phyloP scores from a whole-genome alignment of 2,329 filamentous ascomycete genomes.

The Daldinia sp. region DNA sequence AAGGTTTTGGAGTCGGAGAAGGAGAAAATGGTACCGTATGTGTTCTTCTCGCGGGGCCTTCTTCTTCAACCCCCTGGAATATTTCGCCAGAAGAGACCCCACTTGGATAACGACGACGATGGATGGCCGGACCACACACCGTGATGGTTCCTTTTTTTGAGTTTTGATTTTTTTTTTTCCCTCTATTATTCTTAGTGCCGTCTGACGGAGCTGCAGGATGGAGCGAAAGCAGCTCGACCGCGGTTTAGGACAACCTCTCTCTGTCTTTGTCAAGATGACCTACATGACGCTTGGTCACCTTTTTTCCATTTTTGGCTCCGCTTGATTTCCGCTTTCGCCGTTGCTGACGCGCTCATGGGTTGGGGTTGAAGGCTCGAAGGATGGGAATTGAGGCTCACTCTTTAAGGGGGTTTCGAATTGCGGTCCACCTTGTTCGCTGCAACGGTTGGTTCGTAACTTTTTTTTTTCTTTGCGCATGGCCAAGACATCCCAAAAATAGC shows the following conservation, averaged over 20 bases:
- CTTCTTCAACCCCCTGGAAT: slow-evolving; percentile 1
- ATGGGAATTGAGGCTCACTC: slow-evolving; percentile 2
- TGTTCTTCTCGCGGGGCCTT: background rate
- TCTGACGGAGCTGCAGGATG: background rate
- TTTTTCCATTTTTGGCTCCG: slow-evolving; percentile 4
- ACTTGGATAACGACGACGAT: background rate
- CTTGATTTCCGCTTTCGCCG: background rate
- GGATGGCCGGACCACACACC: background rate
- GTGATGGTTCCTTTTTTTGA: background rate
- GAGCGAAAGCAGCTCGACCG: background rate
- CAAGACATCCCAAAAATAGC: slow-evolving; percentile 12
- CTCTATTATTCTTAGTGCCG: background rate
- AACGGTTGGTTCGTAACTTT: background rate
- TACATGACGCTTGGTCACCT: background rate
- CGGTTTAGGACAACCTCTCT: background rate
- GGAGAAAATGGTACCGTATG: background rate
- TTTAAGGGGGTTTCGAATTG: background rate
- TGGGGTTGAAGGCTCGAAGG: slow-evolving; percentile 2
- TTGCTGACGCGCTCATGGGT: slow-evolving; percentile 9
- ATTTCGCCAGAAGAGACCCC: slow-evolving; percentile 1
- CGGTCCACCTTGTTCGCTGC: background rate
- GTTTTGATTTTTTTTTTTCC: background rate
- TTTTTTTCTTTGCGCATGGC: background rate
- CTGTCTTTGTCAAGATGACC: background rate
- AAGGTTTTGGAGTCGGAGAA: background rate